Evolutionary conservation across 2,329 filamentous ascomycete species (phyloP).

Genomic region (Colletotrichum tofieldiae): DNA sequence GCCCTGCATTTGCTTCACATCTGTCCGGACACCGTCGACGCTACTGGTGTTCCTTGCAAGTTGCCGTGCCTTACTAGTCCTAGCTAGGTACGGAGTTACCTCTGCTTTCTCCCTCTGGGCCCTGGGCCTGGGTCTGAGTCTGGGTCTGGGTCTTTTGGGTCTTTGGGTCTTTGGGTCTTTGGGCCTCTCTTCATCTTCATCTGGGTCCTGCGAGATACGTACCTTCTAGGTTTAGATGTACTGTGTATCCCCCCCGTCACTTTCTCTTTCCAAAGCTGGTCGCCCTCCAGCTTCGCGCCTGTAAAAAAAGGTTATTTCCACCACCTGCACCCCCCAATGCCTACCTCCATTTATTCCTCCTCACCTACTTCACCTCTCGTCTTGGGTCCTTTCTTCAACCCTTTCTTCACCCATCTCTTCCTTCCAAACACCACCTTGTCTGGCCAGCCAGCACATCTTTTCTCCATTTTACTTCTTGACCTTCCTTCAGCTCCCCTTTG

Average conservation of each 20-base stretch:
- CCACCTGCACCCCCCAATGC: constrained; percentile 45
- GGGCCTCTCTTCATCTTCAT: constrained; percentile 12
- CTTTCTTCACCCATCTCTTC: constrained; percentile 22
- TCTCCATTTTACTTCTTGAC: constrained; percentile 46
- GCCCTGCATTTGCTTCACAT: neutral
- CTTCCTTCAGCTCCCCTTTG: constrained; percentile 43
- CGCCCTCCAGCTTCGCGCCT: constrained; percentile 56
- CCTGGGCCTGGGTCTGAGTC: constrained; percentile 13
- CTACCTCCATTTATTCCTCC: constrained; percentile 20
- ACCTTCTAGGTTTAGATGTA: constrained; percentile 3
- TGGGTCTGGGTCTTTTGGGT: constrained; percentile 20
- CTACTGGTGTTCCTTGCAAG: constrained; percentile 15
- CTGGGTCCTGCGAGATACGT: constrained; percentile 7
- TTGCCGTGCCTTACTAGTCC: constrained; percentile 23
- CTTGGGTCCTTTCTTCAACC: constrained; percentile 16
- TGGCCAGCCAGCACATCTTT: constrained; percentile 44
- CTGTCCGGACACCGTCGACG: constrained; percentile 7
- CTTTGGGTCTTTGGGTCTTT: constrained; percentile 20
- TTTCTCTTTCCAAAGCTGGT: constrained; percentile 52
- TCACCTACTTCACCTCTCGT: constrained; percentile 33
- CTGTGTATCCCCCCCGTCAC: constrained; percentile 34
- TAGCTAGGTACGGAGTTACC: constrained; percentile 22
- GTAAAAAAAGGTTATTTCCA: constrained; percentile 56
- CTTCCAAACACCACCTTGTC: constrained; percentile 29
- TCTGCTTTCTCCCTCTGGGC: constrained; percentile 15